Evolutionary conservation across 2,329 filamentous ascomycete genomes (phyloP), one percentile per base, ranked within the genome.

Genomic region (Fusarium falciforme): DNA sequence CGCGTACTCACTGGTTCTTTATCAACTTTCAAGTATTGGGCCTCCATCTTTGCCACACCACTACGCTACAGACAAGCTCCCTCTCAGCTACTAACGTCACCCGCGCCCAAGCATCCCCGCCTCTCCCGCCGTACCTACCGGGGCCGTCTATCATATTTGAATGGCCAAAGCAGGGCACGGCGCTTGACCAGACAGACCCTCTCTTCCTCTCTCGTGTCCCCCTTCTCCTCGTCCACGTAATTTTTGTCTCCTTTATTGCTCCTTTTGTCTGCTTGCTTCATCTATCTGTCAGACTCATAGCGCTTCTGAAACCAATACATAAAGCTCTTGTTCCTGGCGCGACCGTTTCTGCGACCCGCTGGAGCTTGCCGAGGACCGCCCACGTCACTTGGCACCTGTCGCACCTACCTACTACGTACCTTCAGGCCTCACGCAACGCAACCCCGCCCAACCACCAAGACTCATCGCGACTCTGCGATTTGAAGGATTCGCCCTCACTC

Each of bases 271-370:
- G 27, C n/a, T 59, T 44, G 25, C 57, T 42, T n/a, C 40, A 22
- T 60, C 35, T 27, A 31, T 33, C 33, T n/a, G n/a, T 42, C 27
- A 42, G 35, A 40, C 44, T 52, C 55, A 54, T 35, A 44, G n/a
- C 16, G 68, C 47, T 65, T 57, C 49, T 57, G 42, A 52, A 67
- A 67, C 40, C 66, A 35, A 54, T 57, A 36, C 54, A 35, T 27
- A 57, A n/a, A 58, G 38, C 31, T 62, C 57, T 67, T 68, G 76
- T 78, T 71, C 76, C 76, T 77, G 70, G 67, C 63, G 74, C 74
- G 78, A 65, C 78, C 78, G 71, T 78, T 78, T 78, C 76, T 80
- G 78, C 78, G 78, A 76, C 78, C 78, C 64, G 59, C 69, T 76
- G 76, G 71, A 74, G 68, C 66, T 74, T 58, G 54, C 61, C 67